Conservation (phyloP, 176 grass and related monocot genomes). For the Themeda triandra region DNA sequence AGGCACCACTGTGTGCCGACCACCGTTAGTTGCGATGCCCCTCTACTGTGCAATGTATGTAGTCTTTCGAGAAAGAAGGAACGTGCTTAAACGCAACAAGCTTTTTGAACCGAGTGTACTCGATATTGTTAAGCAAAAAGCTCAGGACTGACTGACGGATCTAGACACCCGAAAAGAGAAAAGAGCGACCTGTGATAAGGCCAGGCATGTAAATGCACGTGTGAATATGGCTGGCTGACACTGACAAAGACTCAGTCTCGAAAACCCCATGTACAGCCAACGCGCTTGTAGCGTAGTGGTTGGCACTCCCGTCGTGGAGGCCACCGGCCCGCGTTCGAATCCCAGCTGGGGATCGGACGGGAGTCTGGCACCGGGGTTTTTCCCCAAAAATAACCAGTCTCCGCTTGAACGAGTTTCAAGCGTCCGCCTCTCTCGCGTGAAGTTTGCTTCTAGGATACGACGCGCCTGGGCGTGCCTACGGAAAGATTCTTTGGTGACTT, state of each 20-base stretch:
- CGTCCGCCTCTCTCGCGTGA: no score
- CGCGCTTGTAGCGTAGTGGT: no score
- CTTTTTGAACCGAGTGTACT: neutral
- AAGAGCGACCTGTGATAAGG: neutral
- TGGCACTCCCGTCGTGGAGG: no score
- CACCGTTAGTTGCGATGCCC: neutral
- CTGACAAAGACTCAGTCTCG: neutral
- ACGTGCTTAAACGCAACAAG: neutral
- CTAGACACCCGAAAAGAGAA: neutral
- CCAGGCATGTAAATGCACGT: neutral
- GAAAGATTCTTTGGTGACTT: no score
- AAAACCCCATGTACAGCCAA: no score
- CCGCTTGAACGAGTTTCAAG: no score
- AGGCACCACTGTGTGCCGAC: slow-evolving; percentile 3
- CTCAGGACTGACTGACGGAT: neutral
- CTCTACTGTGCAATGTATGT: neutral
- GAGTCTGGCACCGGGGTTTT: no score
- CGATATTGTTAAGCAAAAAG: neutral
- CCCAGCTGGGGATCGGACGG: no score
- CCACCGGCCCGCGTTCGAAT: no score
- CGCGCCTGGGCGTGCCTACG: no score
- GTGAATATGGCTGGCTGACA: neutral
- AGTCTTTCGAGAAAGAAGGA: neutral
- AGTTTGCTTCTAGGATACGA: no score
- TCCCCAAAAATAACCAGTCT: no score